Base-by-base conservation (phyloP, 495 filamentous ascomycete genomes). In the Penicillium macrosclerotiorum region DNA sequence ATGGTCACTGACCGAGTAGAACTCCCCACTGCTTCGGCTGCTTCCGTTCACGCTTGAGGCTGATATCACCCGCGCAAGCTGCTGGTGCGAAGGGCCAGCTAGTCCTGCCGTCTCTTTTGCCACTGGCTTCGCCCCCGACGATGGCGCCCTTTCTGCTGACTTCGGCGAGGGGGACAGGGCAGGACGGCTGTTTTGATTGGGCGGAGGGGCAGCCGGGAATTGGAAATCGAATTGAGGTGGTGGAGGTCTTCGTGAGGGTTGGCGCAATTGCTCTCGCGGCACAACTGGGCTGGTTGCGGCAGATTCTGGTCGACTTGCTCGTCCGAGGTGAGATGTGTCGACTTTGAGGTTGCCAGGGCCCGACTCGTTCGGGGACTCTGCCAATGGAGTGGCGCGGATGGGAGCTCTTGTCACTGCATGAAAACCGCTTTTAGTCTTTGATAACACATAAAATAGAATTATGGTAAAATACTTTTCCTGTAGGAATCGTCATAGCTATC, bases 1-100 rank as follows among this genome's bases (percentile, higher is more conserved):
- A 50, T 94, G 85, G 60, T 96, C 95, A 62, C 93, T 95, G 49
- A 89, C 68, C 3, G 90, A 90, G 62, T 94, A 96, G 51, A 96
- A 94, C 54, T 98, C 93, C 41, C 85, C 86, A 62, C 94, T 97
- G 55, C 89, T 96, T 58, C 94, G 73, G 84, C 41, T 83, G 26
- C 74, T 82, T 26, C 74, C 79, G 63, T 73, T 77, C 27, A 76
- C 61, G 46, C 86, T 92, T 18, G 82, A 80, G 20, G 82, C 80
- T 18, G 90, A 88, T 29, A 94, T 70, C 17, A 94, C 79, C 37
- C 84, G 75, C 12, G 89, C 78, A n/a, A 84, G 68, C 14, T 80
- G 78, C 32, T 80, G 59, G 27, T 84, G 79, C 30, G 81, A 76
- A 8, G 63, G 67, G 2, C 62, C 61, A 13, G 54, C 38, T 13